Percentiles rank a stretch among this genome's conserved stretches.
These are phyloP conservation scores for Sanghuangporus weigelae DNA, from an alignment of 1,284 basidiomycete species.

Conservation along the genomic window DNA sequence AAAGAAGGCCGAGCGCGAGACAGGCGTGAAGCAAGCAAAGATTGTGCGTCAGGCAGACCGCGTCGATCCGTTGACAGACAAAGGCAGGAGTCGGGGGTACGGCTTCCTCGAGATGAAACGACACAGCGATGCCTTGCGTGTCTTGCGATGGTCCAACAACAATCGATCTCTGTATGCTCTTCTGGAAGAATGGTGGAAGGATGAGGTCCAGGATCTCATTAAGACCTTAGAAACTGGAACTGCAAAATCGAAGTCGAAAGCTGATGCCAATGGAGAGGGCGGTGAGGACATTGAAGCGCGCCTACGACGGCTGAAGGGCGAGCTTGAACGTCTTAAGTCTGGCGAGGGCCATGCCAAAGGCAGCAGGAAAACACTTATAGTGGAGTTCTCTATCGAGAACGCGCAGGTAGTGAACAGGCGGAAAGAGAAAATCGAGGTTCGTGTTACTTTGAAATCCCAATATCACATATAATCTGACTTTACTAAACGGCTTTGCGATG, in stretches of 20 bases:
- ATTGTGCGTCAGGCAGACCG: slow-evolving; percentile 85
- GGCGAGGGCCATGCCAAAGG: slow-evolving; percentile 34
- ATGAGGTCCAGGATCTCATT: slow-evolving; percentile 69
- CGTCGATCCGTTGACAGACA: slow-evolving; percentile 81
- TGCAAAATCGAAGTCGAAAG: slow-evolving; percentile 22
- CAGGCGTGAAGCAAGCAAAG: slow-evolving; percentile 82
- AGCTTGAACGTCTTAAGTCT: slow-evolving; percentile 44
- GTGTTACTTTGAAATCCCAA: background rate
- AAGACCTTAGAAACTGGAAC: slow-evolving; percentile 50
- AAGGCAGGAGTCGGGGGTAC: slow-evolving; percentile 88
- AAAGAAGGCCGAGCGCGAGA: slow-evolving; percentile 43
- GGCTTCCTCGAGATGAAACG: slow-evolving; percentile 91
- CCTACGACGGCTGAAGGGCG: slow-evolving; percentile 54
- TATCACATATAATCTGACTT: background rate
- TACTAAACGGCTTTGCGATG: background rate
- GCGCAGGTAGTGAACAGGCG: slow-evolving; percentile 79
- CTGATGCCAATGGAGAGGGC: slow-evolving; percentile 24
- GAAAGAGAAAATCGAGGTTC: slow-evolving; percentile 29
- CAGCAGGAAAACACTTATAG: slow-evolving; percentile 61
- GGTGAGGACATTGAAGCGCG: slow-evolving; percentile 41
- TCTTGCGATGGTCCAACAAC: slow-evolving; percentile 93
- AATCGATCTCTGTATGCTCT: slow-evolving; percentile 63
- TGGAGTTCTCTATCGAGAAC: slow-evolving; percentile 94
- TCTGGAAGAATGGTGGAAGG: slow-evolving; percentile 79
- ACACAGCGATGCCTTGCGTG: slow-evolving; percentile 87